These are phyloP conservation scores for Diversispora eburnea DNA, from an alignment of 192 early-diverging fungal genomes.

Conservation along the genomic window DNA sequence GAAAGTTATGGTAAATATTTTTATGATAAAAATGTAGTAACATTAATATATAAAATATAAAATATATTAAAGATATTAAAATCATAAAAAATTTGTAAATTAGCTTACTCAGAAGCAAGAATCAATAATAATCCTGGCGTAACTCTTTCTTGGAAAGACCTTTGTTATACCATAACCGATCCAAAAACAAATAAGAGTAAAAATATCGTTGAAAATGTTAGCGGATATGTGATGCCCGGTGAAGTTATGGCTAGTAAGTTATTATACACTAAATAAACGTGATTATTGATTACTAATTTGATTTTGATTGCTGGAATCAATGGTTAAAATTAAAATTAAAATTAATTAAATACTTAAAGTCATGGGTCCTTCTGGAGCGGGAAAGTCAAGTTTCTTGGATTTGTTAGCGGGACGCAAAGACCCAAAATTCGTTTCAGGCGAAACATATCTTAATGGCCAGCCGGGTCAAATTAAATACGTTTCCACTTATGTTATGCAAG, in stretches of 20 bases:
- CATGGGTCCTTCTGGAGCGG: conserved; percentile 91
- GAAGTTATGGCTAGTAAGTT: conserved; percentile 26
- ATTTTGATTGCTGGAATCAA: not conserved
- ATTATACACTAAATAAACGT: not conserved
- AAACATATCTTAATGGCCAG: conserved; percentile 50
- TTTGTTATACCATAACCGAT: conserved; percentile 8
- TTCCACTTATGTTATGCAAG: conserved; percentile 29
- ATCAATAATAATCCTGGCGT: not conserved
- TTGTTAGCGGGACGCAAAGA: conserved; percentile 67
- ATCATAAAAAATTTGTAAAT: no score
- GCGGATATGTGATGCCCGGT: conserved; percentile 17
- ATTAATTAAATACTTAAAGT: conserved; percentile 45
- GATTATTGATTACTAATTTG: not conserved
- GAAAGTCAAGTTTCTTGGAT: conserved; percentile 87
- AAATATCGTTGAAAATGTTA: conserved; percentile 6
- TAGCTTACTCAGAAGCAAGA: no score
- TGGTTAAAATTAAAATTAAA: not conserved
- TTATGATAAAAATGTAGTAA: no score
- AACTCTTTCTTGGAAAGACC: conserved; percentile 3
- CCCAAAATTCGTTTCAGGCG: conserved; percentile 52
- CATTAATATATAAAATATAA: no score
- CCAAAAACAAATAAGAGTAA: conserved; percentile 11
- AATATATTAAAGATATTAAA: no score
- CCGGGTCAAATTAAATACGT: conserved; percentile 24
- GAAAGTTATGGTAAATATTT: no score